Conservation (phyloP, 1,284 basidiomycete species). For the Erythrobasidium hasegawianum region DNA sequence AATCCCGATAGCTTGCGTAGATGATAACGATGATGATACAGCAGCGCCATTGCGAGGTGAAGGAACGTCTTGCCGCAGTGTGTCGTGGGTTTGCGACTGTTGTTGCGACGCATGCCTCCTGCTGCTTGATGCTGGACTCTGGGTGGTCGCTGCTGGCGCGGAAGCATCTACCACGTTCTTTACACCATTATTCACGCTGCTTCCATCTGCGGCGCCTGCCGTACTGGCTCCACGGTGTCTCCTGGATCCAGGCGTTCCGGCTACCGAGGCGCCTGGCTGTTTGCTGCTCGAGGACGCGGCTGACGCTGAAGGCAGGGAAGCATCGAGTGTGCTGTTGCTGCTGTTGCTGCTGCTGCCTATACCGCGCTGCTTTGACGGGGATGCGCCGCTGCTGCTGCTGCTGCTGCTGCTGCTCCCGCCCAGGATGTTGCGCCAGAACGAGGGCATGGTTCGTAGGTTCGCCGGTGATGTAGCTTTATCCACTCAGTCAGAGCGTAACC, state of each 20-base stretch:
- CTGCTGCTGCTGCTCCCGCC: conserved; percentile 25
- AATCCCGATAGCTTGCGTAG: background rate
- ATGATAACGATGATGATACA: too few species aligned
- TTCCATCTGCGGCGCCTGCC: background rate
- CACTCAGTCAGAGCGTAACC: too few species aligned
- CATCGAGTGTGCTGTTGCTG: background rate
- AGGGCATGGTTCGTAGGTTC: conserved; percentile 25
- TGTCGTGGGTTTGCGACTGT: too few species aligned
- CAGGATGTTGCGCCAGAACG: conserved; percentile 27
- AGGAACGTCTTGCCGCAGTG: too few species aligned
- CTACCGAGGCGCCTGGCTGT: background rate
- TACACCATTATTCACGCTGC: background rate
- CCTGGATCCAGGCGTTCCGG: background rate
- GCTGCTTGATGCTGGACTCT: too few species aligned
- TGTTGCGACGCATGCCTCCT: conserved; percentile 2
- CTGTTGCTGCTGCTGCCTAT: background rate
- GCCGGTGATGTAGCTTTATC: too few species aligned
- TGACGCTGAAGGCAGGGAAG: background rate
- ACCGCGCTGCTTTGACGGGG: too few species aligned
- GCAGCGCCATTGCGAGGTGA: background rate
- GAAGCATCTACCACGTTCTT: too few species aligned
- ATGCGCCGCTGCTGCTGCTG: conserved; percentile 6
- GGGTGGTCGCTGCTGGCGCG: too few species aligned
- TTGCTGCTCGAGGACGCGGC: background rate
- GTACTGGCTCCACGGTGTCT: conserved; percentile 5